Evolutionary conservation across 495 filamentous ascomycete genomes (phyloP), one percentile per base, ranked within the genome.

Genomic region (Aspergillus heteromorphus): DNA sequence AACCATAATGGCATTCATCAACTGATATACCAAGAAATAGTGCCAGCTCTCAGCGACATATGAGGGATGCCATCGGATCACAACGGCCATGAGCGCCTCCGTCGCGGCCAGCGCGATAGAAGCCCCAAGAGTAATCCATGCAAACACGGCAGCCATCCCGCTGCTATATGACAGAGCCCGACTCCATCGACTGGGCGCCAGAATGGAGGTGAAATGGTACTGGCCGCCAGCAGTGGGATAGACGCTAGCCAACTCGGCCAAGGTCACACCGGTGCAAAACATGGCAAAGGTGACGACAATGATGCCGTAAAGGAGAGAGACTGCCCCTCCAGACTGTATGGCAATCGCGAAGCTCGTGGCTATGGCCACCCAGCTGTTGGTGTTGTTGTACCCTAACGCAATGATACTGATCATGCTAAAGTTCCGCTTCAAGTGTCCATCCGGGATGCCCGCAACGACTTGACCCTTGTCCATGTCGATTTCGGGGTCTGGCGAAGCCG

Each of bases 181-280:
- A 41, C 59, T 60, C 61, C 58, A 68, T 16, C 53, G 49, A 9
- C 40, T 41, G 23, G 63, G 58, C 6, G 66, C 65, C 18, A 72
- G 55, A 14, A 70, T 59, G 7, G 65, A 65, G 16, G 69, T 65
- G 58, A 66, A 70, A 52, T 70, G 67, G 40, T 70, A 81, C 57
- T 81, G 78, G 6, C 78, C 78, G 2, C 77, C 78, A 1, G 76
- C 75, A 0, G 79, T 80, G 0, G 77, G 76, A 64, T 76, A 80
- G 45, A 74, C 74, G 9, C 75, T 74, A 1, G 74, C 72, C 19
- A 82, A 63, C 59, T 82, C 79, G 18, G 73, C 76, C 23, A 80
- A 63, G 14, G 72, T 75, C 4, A 73, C 62, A 2, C 75, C 77
- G 13, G 77, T 67, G 14, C 65, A 69, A 43, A 62, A 49, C 55